Base-by-base conservation (phyloP, 2,329 filamentous ascomycete species). In the Exserohilum turcica region DNA sequence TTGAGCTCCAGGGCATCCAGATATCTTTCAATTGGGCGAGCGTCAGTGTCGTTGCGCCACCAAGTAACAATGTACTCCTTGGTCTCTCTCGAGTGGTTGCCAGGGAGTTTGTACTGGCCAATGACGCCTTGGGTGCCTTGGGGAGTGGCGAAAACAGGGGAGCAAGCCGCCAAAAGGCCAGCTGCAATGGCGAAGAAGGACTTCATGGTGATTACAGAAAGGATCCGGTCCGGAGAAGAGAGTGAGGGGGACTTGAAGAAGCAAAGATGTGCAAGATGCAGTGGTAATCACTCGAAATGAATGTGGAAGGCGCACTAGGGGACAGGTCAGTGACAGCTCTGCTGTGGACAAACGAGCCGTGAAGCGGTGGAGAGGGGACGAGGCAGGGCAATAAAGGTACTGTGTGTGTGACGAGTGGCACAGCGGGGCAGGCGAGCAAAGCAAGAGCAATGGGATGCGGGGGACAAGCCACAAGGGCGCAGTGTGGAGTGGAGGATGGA, bases 51-150 rank as follows among this genome's bases (percentile, higher is more conserved):
- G 12, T 63, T 60, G 47, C 57, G 56, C 57, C 52, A 54, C 36
- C 55, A 65, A 6, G 58, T 65, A 31, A 71, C 52, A 36, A 68
- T 63, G 59, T 64, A 63, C 19, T 71, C 66, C 50, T 66, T 64
- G 50, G 75, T 66, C 32, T 71, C 66, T 16, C 29, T 65, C 16
- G 62, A 65, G 59, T 71, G 61, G 38, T 73, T 67, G 12, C 54
- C 49, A 19, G 61, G 58, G 13, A 59, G 49, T 7, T 44, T 21
- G 43, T 48, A 52, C 10, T 64, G 63, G 52, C 55, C 57, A 33
- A 73, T 73, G 44, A 70, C 62, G 32, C 70, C 71, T 7, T 67
- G 58, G 28, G 47, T 44, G 10, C 9, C 21, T 27, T 48, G 15
- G 7, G 57, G 43, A 21, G 57, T 43, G 5, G 65, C 61, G 50